Percentiles rank a stretch among this genome's conserved stretches.
phyloP scores from a whole-genome alignment of 1,139 yeast genomes.

The Nakaseomyces uthaithaninus region DNA sequence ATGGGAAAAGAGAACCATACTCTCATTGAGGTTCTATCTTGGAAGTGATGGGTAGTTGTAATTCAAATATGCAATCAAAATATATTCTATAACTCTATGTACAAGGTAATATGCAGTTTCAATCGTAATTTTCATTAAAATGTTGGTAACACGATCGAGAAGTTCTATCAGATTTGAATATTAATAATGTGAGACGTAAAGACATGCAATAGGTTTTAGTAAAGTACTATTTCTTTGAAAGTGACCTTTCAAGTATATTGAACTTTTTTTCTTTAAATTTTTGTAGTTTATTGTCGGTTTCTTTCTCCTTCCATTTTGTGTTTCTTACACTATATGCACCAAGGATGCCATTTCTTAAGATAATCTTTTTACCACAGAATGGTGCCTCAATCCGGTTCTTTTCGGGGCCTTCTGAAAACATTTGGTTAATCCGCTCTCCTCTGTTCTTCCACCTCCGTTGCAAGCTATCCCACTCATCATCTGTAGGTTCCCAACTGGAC shows the following conservation, averaged over 20 bases:
- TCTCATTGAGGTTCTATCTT: no score
- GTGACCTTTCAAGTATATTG: neutral
- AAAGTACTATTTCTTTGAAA: neutral
- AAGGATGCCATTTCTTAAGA: conserved; percentile 7
- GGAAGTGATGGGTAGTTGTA: no score
- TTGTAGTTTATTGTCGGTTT: neutral
- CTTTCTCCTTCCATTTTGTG: neutral
- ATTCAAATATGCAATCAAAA: no score
- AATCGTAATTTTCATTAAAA: no score
- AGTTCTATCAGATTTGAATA: no score
- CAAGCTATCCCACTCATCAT: conserved; percentile 40
- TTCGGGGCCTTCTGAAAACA: conserved; percentile 12
- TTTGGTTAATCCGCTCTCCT: conserved; percentile 30
- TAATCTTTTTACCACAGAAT: neutral
- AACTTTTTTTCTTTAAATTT: conserved; percentile 1
- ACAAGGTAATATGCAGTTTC: no score
- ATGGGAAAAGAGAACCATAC: no score
- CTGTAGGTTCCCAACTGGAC: conserved; percentile 68
- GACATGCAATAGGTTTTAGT: no score
- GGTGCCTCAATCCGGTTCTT: neutral
- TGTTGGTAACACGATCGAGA: no score
- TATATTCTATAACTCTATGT: no score
- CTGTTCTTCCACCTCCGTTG: conserved; percentile 45
- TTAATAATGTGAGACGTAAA: no score
- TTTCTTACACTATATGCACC: no score